Base-by-base conservation (phyloP, 139 green algal genomes). In the Chlamydomonas schloesseri region DNA sequence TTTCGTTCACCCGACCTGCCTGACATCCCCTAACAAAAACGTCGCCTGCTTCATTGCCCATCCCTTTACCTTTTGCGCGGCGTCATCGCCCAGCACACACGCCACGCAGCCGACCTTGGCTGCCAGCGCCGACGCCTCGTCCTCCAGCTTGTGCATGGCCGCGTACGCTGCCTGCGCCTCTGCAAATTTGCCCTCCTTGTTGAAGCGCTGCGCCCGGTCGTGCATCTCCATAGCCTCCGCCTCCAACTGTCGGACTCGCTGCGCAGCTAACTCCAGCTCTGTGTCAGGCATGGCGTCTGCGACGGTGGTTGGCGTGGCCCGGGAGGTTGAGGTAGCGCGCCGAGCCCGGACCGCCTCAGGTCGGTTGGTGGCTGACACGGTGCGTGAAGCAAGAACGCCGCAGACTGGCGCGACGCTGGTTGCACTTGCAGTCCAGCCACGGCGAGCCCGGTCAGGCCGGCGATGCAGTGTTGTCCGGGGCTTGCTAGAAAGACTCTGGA, bases 101-200 rank as follows among this genome's bases (percentile, higher is more conserved):
- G 62, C 68, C 31, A 85, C 75, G 37, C 88, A 90, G 13, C 80
- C 83, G 28, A 84, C 65, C 10, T 71, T 33, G 10, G 77, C 73
- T 0, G 72, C 69, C 53, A 92, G 75, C 3, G 83, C 36, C 8
- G 89, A 64, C 0, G 90, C 90, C 34, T 91, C 50, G 29, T 92
- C 89, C 47, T 95, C 92, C 1, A 95, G 62, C 10, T 29, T 24
- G n/a, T 91, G 88, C 84, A 95, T 91, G 20, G 78, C 23, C 23
- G 86, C 90, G 73, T 95, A 95, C 13, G 82, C 85, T 0, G 64
- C 72, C 33, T 90, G 47, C 0, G 91, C 91, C 36, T 93, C 84
- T 71, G 77, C 34, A 42, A 73, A 89, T 3, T 36, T 69, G 29
- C 84, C 74, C 57, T 83, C 71, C 57, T 93, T 95, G 73, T 95